Conservation (phyloP, 2,329 filamentous ascomycete species). For the Xylariaceae sp. region DNA sequence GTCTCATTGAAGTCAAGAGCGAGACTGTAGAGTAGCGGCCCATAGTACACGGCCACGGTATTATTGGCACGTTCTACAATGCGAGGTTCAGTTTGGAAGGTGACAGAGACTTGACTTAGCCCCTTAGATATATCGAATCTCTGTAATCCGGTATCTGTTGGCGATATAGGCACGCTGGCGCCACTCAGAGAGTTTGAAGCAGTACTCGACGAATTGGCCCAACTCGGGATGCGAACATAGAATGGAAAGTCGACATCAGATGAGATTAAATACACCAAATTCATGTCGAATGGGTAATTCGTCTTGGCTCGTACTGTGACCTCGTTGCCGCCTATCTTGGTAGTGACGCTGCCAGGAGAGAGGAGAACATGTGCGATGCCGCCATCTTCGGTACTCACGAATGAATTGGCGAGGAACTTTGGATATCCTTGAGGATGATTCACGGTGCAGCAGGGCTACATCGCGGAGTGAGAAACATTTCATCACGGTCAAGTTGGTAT, state of each 20-base stretch:
- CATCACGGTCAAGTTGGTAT: not conserved
- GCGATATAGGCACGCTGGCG: conserved; percentile 13
- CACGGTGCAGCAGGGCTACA: conserved; percentile 49
- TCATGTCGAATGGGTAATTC: conserved; percentile 40
- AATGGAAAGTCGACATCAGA: conserved; percentile 29
- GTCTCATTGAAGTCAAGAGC: conserved; percentile 28
- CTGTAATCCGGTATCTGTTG: conserved; percentile 25
- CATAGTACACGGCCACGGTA: conserved; percentile 32
- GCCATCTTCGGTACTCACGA: conserved; percentile 39
- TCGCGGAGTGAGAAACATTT: too few relatives aligned
- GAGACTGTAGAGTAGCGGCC: conserved; percentile 31
- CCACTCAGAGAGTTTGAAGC: conserved; percentile 11
- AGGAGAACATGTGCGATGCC: conserved; percentile 50
- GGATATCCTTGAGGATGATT: conserved; percentile 53
- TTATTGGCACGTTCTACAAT: conserved; percentile 30
- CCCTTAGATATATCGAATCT: conserved; percentile 24
- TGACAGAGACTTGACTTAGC: conserved; percentile 23
- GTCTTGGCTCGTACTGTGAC: conserved; percentile 43
- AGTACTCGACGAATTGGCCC: conserved; percentile 27
- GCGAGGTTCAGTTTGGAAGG: conserved; percentile 26
- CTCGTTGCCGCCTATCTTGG: conserved; percentile 34
- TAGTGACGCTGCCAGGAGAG: conserved; percentile 39
- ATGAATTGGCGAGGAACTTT: conserved; percentile 49
- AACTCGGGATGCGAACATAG: conserved; percentile 32
- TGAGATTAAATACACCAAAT: conserved; percentile 29